Evolutionary conservation across 176 grass and related monocot species (phyloP).

Genomic region (Hyparrhenia diplandra): DNA sequence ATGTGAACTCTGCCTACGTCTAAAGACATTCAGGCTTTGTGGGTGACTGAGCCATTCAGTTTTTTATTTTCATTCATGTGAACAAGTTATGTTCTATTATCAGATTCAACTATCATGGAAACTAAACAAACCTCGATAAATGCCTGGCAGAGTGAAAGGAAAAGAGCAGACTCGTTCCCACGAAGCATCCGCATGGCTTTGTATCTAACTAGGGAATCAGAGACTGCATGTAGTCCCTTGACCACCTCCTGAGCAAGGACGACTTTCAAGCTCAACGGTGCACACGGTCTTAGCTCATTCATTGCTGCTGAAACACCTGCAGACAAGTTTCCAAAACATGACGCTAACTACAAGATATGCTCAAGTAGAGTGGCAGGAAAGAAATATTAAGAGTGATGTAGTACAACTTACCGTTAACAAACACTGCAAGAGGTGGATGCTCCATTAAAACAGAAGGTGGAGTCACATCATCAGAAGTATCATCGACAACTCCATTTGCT

Average conservation of each 20-base stretch:
- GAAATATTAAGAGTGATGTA: not conserved
- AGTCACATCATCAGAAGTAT: slow-evolving; percentile 70
- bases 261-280: slow-evolving; percentile 80
- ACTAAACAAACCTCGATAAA: slow-evolving; percentile 76
- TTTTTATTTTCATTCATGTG: not conserved
- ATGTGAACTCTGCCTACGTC: not conserved
- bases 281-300: slow-evolving; percentile 92
- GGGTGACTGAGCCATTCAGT: not conserved
- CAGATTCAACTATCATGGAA: not conserved
- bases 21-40: not conserved
- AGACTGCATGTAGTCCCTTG: slow-evolving; percentile 73
- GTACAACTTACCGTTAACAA: slow-evolving; percentile 80
- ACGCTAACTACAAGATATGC: slow-evolving; percentile 3
- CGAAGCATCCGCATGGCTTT: slow-evolving; percentile 90
- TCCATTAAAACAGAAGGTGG: slow-evolving; percentile 98
- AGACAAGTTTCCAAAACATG: slow-evolving; percentile 12
- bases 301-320: slow-evolving; percentile 91
- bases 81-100: not conserved
- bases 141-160: slow-evolving; percentile 83
- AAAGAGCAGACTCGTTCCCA: slow-evolving; percentile 84
- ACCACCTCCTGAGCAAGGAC: slow-evolving; percentile 86
- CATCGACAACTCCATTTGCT: slow-evolving; percentile 78
- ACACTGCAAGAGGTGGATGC: slow-evolving; percentile 90
- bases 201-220: slow-evolving; percentile 91
- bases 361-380: not conserved